Conservation (phyloP, 768 basidiomycete genomes). For the Phlebiopsis flavidoalba region DNA sequence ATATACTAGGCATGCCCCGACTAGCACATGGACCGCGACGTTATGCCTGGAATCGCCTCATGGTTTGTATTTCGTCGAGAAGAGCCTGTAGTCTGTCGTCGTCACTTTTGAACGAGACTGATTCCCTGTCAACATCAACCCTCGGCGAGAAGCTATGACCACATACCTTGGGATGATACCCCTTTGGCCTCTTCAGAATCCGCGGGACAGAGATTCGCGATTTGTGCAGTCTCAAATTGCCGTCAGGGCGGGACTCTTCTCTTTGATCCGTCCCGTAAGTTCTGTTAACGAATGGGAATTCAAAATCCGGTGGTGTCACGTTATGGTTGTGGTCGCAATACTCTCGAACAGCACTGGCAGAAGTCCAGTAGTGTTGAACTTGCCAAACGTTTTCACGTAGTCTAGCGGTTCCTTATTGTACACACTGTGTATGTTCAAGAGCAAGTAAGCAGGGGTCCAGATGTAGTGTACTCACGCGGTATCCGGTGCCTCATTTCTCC, state of each 20-base stretch:
- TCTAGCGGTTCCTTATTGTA: constrained; percentile 88
- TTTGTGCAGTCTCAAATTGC: constrained; percentile 92
- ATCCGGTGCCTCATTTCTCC: constrained; percentile 82
- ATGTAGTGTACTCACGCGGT: constrained; percentile 55
- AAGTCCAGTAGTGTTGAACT: constrained; percentile 85
- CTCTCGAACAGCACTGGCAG: constrained; percentile 85
- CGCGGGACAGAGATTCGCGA: constrained; percentile 86
- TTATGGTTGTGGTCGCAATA: constrained; percentile 36
- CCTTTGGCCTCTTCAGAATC: constrained; percentile 85
- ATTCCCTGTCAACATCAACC: not conserved
- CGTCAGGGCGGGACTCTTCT: constrained; percentile 72
- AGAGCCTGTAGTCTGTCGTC: constrained; percentile 80
- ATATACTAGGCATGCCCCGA: not conserved
- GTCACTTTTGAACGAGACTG: constrained; percentile 82
- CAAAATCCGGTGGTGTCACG: not conserved
- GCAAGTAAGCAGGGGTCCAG: not conserved
- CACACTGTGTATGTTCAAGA: constrained; percentile 44
- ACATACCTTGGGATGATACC: constrained; percentile 81
- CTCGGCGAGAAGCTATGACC: not conserved
- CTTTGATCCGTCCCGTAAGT: constrained; percentile 78
- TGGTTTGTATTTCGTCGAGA: constrained; percentile 84
- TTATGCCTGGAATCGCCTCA: constrained; percentile 85
- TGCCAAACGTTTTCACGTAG: constrained; percentile 87
- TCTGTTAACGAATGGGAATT: constrained; percentile 31
- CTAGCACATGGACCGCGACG: not conserved